Conservation (phyloP, 2,329 filamentous ascomycete genomes). For the Alternaria incomplexa region DNA sequence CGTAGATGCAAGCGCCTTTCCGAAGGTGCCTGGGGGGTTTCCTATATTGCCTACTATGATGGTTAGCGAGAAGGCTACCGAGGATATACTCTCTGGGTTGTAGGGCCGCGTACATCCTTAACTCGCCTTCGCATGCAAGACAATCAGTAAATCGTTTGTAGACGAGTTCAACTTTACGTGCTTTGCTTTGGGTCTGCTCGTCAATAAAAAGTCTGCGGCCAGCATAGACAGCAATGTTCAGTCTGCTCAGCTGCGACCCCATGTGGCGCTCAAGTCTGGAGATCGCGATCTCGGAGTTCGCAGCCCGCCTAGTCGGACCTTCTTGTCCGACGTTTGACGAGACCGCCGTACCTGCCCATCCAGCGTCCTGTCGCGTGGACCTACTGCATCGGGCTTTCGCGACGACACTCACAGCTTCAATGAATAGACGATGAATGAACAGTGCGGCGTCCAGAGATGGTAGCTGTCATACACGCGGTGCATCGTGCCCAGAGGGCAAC, state of each 20-base stretch:
- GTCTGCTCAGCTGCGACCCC: background rate
- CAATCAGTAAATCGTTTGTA: background rate
- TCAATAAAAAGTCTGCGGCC: background rate
- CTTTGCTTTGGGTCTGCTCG: background rate
- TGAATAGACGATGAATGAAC: background rate
- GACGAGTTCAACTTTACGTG: background rate
- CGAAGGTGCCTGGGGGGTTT: background rate
- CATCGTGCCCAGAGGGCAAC: conserved; percentile 5
- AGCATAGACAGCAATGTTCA: background rate
- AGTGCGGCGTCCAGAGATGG: conserved; percentile 5
- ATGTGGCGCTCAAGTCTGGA: background rate
- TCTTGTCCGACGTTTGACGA: background rate
- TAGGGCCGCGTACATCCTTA: background rate
- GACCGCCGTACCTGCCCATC: background rate
- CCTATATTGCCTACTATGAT: conserved; percentile 1
- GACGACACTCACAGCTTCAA: background rate
- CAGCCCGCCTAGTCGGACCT: conserved; percentile 4
- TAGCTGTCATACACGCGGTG: conserved; percentile 7
- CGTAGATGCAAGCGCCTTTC: background rate
- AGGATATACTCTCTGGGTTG: background rate
- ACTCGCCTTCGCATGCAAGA: background rate
- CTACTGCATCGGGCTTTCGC: background rate
- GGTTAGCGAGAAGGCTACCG: background rate
- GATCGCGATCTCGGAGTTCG: background rate
- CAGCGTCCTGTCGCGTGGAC: background rate